Evolutionary conservation across 192 early-diverging fungal genomes (phyloP).

Genomic region (Pecoramyces ruminantium): DNA sequence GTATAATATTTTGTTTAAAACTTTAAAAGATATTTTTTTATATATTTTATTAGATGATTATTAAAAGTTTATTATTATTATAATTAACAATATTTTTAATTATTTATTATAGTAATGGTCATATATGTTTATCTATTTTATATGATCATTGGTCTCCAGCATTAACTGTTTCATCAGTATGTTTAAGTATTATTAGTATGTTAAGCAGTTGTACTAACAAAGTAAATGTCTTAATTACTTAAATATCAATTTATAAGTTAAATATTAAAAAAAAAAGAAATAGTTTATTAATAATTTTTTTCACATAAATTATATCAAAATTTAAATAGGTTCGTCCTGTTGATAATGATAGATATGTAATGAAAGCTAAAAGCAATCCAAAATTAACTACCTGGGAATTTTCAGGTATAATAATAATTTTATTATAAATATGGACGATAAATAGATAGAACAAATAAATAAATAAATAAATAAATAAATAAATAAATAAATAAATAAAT

Average conservation of each 20-base stretch:
- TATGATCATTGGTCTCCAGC: constrained; percentile 90
- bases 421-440: too few relatives aligned
- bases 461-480: too few relatives aligned
- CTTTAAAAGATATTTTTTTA: too few relatives aligned
- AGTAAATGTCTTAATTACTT: not conserved
- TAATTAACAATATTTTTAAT: too few relatives aligned
- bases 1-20: too few relatives aligned
- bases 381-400: not conserved
- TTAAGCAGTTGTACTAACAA: constrained; percentile 21
- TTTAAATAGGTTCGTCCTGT: not conserved
- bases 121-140: constrained; percentile 89
- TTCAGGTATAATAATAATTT: not conserved
- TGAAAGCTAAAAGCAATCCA: not conserved
- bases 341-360: not conserved
- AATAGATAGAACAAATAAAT: too few relatives aligned
- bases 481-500: too few relatives aligned
- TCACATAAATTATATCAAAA: not conserved
- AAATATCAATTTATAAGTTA: too few relatives aligned
- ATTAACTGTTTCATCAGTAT: constrained; percentile 72
- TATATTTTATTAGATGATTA: too few relatives aligned
- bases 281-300: too few relatives aligned
- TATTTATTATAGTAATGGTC: constrained; percentile 66
- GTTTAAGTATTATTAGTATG: constrained; percentile 83
- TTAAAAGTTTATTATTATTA: too few relatives aligned
- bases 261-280: too few relatives aligned